phyloP scores from a whole-genome alignment of 2,329 filamentous ascomycete genomes.

The Colletotrichum gigasporum region DNA sequence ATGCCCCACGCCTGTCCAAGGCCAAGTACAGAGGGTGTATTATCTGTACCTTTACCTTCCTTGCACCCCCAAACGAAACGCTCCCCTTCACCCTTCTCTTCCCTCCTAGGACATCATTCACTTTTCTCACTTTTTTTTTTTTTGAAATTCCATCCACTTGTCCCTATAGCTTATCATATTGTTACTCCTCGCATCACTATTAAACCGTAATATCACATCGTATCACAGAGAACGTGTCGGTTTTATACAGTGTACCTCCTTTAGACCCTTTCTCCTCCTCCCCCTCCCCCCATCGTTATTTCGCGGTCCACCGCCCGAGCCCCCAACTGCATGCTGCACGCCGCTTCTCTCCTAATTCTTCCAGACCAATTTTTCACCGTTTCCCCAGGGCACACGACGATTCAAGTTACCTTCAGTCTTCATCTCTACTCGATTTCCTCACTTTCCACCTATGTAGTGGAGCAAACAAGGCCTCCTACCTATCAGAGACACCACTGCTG shows the following conservation, averaged over 20 bases:
- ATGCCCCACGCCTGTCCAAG: not conserved
- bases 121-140: conserved; percentile 11
- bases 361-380: no score
- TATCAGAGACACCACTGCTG: no score
- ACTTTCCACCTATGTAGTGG: no score
- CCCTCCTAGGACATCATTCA: conserved; percentile 6
- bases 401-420: no score
- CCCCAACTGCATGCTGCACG: no score
- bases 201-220: conserved; percentile 1
- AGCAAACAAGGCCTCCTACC: no score
- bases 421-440: no score
- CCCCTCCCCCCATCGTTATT: conserved; percentile 30
- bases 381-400: no score
- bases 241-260: conserved; percentile 11
- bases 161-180: not conserved
- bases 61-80: conserved; percentile 29
- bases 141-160: not conserved
- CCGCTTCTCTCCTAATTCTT: no score
- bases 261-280: conserved; percentile 23
- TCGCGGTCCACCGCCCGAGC: conserved; percentile 30
- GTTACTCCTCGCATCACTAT: not conserved
- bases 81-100: conserved; percentile 9
- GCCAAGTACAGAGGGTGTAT: not conserved
- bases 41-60: conserved; percentile 10
- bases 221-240: conserved; percentile 9